Evolutionary conservation across 371 early-diverging fungal species (phyloP).

Genomic region (Syncephalastrum contaminatum): DNA sequence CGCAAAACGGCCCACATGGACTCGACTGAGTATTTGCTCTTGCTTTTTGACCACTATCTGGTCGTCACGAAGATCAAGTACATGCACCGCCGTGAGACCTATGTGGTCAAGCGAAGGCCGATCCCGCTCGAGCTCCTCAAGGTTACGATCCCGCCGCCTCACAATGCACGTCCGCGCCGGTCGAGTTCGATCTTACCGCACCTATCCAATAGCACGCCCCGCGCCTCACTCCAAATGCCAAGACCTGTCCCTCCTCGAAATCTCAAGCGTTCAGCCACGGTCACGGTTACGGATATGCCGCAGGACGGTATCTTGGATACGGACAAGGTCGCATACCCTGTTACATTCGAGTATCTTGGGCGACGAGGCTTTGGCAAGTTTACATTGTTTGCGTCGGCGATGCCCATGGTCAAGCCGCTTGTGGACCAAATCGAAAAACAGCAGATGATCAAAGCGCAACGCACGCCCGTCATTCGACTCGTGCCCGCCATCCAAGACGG

Average conservation of each 20-base stretch:
- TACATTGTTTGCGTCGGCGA: conserved; percentile 71
- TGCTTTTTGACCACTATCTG: conserved; percentile 43
- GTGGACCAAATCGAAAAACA: conserved; percentile 77
- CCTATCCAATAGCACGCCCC: conserved; percentile 11
- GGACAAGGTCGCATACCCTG: conserved; percentile 51
- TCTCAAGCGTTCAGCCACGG: not conserved
- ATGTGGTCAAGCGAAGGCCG: conserved; percentile 49
- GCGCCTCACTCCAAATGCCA: not conserved
- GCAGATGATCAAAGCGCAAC: conserved; percentile 54
- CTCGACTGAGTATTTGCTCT: conserved; percentile 61
- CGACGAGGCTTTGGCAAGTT: conserved; percentile 56
- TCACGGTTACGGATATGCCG: not conserved
- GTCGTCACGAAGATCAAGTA: conserved; percentile 39
- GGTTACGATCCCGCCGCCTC: conserved; percentile 12
- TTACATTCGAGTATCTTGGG: conserved; percentile 79
- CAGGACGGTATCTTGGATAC: conserved; percentile 1
- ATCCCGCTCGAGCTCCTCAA: conserved; percentile 73
- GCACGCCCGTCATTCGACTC: conserved; percentile 62
- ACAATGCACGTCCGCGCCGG: conserved; percentile 11
- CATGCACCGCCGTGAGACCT: conserved; percentile 25
- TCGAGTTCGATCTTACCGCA: conserved; percentile 51
- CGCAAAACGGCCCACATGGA: conserved; percentile 54
- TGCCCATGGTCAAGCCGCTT: conserved; percentile 81
- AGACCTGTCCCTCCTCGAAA: not conserved
- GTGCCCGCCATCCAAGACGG: conserved; percentile 26